Conservation (phyloP, 345 rosid genomes). For the Eucalyptus sp. region DNA sequence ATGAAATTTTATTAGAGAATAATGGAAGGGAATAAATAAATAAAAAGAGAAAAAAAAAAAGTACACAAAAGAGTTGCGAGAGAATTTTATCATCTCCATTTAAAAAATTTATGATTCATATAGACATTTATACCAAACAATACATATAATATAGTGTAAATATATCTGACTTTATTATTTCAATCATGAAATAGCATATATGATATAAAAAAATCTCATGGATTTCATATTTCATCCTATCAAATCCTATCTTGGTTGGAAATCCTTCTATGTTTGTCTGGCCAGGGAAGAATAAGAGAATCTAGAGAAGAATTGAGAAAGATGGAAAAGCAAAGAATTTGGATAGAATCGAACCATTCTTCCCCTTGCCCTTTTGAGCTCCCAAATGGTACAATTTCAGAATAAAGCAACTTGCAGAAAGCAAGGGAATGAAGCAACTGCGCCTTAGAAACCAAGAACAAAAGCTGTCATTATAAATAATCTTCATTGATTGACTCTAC, state of each 20-base stretch:
- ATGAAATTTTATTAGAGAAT: no score
- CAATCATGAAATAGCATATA: fast-evolving
- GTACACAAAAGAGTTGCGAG: fast-evolving
- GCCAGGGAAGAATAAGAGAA: background rate
- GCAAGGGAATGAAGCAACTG: background rate
- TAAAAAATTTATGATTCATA: no score
- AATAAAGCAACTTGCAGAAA: background rate
- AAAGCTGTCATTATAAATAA: background rate
- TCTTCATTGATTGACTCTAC: background rate
- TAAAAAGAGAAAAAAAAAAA: no score
- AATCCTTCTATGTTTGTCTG: background rate
- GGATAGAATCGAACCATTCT: no score
- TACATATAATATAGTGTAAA: no score
- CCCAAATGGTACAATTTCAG: background rate
- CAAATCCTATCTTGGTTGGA: no score
- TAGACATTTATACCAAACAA: no score
- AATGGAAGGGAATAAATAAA: no score
- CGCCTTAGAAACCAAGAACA: background rate
- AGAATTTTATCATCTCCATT: no score
- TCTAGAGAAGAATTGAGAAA: background rate
- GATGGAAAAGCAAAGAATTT: background rate
- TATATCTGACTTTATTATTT: no score
- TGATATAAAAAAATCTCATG: fast-evolving
- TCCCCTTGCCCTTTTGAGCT: background rate
- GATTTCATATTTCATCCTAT: no score